phyloP scores from a whole-genome alignment of 2,329 filamentous ascomycete genomes.

The Phaeosphaeriaceae sp. region DNA sequence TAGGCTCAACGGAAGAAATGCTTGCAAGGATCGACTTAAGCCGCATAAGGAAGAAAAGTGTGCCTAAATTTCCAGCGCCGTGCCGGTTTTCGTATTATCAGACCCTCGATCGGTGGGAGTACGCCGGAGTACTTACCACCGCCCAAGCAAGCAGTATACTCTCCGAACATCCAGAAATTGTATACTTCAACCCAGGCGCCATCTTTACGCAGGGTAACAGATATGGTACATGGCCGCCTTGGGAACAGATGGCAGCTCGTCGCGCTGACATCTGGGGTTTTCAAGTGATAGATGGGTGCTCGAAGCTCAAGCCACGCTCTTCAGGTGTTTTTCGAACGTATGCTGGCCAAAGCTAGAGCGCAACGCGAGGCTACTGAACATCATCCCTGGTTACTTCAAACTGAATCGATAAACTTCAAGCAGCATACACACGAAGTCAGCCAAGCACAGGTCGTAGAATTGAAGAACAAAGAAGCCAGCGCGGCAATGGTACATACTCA shows the following conservation, averaged over 20 bases:
- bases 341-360: conserved; percentile 12
- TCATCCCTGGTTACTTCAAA: conserved; percentile 33
- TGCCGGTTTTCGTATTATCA: no score
- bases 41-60: no score
- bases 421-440: conserved; percentile 10
- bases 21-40: no score
- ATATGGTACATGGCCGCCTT: background rate
- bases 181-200: background rate
- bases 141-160: background rate
- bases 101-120: background rate
- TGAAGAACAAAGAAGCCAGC: background rate
- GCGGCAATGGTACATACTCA: background rate
- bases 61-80: no score
- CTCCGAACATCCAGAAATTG: background rate
- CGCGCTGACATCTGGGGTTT: background rate
- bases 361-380: conserved; percentile 23
- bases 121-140: background rate
- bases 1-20: no score
- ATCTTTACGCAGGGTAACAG: background rate
- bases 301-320: background rate
- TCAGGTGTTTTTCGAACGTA: conserved; percentile 3
- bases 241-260: background rate
- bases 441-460: background rate
- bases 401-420: conserved; percentile 20
- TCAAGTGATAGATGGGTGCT: background rate